phyloP scores from a whole-genome alignment of 2,329 filamentous ascomycete genomes.

The Cladophialophora carrionii region DNA sequence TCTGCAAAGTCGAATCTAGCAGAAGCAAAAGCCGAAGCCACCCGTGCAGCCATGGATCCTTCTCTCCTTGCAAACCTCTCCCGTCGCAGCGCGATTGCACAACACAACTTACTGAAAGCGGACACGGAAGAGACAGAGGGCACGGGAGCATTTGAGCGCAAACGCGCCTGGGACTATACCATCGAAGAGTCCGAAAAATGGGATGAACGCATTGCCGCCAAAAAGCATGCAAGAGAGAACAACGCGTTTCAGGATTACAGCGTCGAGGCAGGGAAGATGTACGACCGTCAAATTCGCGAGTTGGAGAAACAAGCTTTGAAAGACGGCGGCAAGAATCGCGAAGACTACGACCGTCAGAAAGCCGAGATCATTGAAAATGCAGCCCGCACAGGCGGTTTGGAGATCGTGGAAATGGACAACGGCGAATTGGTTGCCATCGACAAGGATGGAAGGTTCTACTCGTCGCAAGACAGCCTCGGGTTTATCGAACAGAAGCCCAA shows the following conservation, averaged over 20 bases:
- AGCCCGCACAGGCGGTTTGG: slow-evolving; percentile 79
- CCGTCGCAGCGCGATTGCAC: slow-evolving; percentile 82
- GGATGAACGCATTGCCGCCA: slow-evolving; percentile 89
- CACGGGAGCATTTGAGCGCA: slow-evolving; percentile 73
- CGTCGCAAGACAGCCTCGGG: slow-evolving; percentile 77
- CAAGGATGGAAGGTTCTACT: slow-evolving; percentile 86
- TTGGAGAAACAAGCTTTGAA: slow-evolving; percentile 60
- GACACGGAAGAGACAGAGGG: slow-evolving; percentile 82
- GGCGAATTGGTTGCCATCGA: slow-evolving; percentile 94
- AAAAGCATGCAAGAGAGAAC: slow-evolving; percentile 76
- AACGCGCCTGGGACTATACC: slow-evolving; percentile 98
- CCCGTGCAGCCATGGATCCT: slow-evolving; percentile 76
- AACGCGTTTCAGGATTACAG: slow-evolving; percentile 89
- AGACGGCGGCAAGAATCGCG: slow-evolving; percentile 57
- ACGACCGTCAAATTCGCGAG: slow-evolving; percentile 84
- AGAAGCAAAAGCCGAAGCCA: slow-evolving; percentile 80
- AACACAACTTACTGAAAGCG: slow-evolving; percentile 90
- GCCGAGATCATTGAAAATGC: slow-evolving; percentile 81
- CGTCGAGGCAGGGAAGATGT: slow-evolving; percentile 86
- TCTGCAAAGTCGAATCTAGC: slow-evolving; percentile 76
- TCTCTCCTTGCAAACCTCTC: slow-evolving; percentile 75
- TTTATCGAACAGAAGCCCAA: slow-evolving; percentile 86
- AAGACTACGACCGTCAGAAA: slow-evolving; percentile 72
- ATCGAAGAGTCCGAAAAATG: slow-evolving; percentile 90
- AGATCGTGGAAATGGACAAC: slow-evolving; percentile 93